These are phyloP conservation scores for Magnaporthiopsis incrustans DNA, from an alignment of 2,329 filamentous ascomycete genomes.

Conservation along the genomic window DNA sequence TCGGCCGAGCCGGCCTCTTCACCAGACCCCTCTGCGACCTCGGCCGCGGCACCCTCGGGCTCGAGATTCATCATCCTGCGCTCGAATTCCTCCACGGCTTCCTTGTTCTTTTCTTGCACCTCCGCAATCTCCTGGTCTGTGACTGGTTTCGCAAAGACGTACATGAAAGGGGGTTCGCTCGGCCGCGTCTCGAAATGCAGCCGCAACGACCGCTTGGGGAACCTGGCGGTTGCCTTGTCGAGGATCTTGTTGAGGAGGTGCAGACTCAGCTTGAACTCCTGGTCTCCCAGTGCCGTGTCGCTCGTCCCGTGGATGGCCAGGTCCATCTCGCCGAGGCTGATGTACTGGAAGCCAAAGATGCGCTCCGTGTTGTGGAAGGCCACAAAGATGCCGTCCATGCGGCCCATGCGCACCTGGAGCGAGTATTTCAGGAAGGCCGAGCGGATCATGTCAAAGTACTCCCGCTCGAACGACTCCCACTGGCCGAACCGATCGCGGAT, in stretches of 20 bases:
- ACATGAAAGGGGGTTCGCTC: conserved; percentile 59
- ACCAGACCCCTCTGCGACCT: conserved; percentile 14
- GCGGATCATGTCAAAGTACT: conserved; percentile 95
- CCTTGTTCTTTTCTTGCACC: conserved; percentile 63
- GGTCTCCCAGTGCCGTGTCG: conserved; percentile 60
- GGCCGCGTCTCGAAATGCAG: conserved; percentile 73
- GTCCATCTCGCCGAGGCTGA: conserved; percentile 83
- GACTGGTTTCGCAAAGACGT: conserved; percentile 85
- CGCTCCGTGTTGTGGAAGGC: conserved; percentile 92
- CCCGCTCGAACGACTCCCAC: conserved; percentile 88
- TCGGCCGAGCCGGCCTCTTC: conserved; percentile 13
- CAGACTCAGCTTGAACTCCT: conserved; percentile 79
- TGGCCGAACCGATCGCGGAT: conserved; percentile 67
- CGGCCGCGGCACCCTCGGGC: conserved; percentile 19
- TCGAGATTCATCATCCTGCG: conserved; percentile 46
- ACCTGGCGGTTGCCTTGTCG: conserved; percentile 65
- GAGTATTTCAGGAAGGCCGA: conserved; percentile 95
- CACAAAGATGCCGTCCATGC: conserved; percentile 98
- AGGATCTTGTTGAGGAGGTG: conserved; percentile 71
- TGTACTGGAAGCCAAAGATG: conserved; percentile 97
- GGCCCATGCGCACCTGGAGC: conserved; percentile 89
- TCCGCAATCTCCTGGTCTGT: conserved; percentile 59
- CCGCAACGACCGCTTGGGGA: conserved; percentile 68
- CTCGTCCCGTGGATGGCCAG: conserved; percentile 72
- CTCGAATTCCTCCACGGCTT: conserved; percentile 62